phyloP scores from a whole-genome alignment of 2,329 filamentous ascomycete genomes.

The Falciphora oryzae region DNA sequence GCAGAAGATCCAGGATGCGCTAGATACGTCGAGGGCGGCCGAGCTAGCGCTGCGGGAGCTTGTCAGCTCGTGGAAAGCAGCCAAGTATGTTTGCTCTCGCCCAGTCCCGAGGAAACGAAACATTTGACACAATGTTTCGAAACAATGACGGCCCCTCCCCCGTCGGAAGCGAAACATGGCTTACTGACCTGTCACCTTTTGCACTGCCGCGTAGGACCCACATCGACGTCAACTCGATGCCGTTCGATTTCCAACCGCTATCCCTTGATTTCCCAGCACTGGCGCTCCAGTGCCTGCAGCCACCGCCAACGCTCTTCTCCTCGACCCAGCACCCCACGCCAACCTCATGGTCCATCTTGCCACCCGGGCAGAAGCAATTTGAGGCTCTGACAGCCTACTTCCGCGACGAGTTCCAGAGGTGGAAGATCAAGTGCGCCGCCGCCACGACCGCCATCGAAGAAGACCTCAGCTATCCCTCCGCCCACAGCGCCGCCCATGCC shows the following conservation, averaged over 20 bases:
- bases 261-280: constrained; percentile 81
- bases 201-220: constrained; percentile 37
- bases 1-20: constrained; percentile 60
- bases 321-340: constrained; percentile 71
- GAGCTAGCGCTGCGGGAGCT: constrained; percentile 82
- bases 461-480: constrained; percentile 44
- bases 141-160: background rate
- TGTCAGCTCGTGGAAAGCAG: constrained; percentile 72
- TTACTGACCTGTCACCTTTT: background rate
- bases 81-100: constrained; percentile 56
- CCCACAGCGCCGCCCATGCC: constrained; percentile 32
- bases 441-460: constrained; percentile 45
- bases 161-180: background rate
- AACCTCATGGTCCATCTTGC: constrained; percentile 74
- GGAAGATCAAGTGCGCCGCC: constrained; percentile 49
- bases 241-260: constrained; percentile 78
- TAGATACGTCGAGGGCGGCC: constrained; percentile 75
- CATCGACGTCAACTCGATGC: constrained; percentile 48
- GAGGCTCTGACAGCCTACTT: constrained; percentile 66
- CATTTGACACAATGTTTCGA: background rate
- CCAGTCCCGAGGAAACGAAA: background rate
- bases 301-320: constrained; percentile 77
- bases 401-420: constrained; percentile 59
- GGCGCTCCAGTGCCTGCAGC: constrained; percentile 72
- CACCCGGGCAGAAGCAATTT: constrained; percentile 68